A percentile compares a stretch with the other conserved stretches of the same genome.
Conservation (phyloP, 257 asterid species). For the Thymus mandschuricus region DNA sequence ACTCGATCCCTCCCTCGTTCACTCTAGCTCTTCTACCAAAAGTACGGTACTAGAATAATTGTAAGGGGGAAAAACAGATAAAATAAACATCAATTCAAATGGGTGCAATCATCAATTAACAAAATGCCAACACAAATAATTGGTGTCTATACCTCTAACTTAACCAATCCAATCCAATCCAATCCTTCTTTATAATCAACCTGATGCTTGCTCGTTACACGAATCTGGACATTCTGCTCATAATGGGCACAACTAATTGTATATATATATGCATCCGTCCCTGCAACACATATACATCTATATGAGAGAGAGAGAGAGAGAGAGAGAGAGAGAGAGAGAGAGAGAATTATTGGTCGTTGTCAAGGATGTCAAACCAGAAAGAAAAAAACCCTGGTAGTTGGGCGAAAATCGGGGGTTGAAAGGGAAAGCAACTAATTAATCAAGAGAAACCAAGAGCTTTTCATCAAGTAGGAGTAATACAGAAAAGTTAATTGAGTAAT, state of each 20-base stretch:
- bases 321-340: background rate
- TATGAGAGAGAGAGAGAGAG: background rate
- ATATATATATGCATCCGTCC: background rate
- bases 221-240: slow-evolving; percentile 15
- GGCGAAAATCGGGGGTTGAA: slow-evolving; percentile 16
- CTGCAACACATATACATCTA: background rate
- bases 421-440: background rate
- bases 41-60: too few relatives aligned
- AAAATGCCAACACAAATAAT: slow-evolving; percentile 2
- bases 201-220: background rate
- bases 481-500: too few relatives aligned
- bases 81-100: too few relatives aligned
- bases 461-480: too few relatives aligned
- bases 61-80: too few relatives aligned
- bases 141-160: background rate
- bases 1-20: too few relatives aligned
- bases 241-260: background rate
- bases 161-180: too few relatives aligned
- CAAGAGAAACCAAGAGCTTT: background rate
- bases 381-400: slow-evolving; percentile 5
- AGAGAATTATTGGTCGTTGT: slow-evolving; percentile 26
- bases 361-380: slow-evolving; percentile 22
- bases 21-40: too few relatives aligned
- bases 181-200: background rate
- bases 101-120: background rate